Conservation (phyloP, 2,329 filamentous ascomycete genomes). For the Fusarium scirpi region DNA sequence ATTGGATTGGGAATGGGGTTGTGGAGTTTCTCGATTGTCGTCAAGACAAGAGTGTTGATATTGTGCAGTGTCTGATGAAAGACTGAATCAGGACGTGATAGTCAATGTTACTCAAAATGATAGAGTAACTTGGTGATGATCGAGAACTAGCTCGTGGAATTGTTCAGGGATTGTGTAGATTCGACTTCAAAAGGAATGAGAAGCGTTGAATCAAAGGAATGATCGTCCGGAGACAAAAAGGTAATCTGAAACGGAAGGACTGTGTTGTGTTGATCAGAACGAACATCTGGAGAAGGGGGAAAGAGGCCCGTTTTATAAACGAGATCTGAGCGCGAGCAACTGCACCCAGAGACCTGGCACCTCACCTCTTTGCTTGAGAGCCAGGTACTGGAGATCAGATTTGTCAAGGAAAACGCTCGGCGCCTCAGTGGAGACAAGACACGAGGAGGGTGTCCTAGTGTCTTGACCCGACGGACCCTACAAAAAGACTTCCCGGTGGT, state of each 20-base stretch:
- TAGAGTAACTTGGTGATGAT: conserved; percentile 26
- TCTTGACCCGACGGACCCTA: conserved; percentile 16
- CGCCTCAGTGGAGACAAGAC: conserved; percentile 37
- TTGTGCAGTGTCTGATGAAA: conserved; percentile 40
- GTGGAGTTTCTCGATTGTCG: conserved; percentile 38
- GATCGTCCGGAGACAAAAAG: conserved; percentile 48
- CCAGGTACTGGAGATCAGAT: conserved; percentile 38
- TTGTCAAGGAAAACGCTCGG: conserved; percentile 43
- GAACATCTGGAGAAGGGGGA: conserved; percentile 33
- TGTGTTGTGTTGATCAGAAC: conserved; percentile 35
- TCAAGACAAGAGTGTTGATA: conserved; percentile 44
- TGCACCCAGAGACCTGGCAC: conserved; percentile 27
- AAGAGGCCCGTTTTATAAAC: conserved; percentile 49
- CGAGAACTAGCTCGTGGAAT: conserved; percentile 48
- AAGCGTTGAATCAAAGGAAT: conserved; percentile 48
- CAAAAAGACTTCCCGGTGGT: conserved; percentile 31
- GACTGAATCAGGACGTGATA: conserved; percentile 42
- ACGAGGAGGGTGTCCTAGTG: conserved; percentile 23
- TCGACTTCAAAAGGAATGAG: conserved; percentile 51
- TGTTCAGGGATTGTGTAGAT: conserved; percentile 43
- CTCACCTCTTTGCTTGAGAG: neutral
- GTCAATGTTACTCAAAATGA: conserved; percentile 24
- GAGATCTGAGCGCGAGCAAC: conserved; percentile 12
- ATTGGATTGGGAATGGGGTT: conserved; percentile 26
- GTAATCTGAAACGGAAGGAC: conserved; percentile 43